Conservation (phyloP, 2,329 filamentous ascomycete genomes). For the Neopestalotiopsis sp. region DNA sequence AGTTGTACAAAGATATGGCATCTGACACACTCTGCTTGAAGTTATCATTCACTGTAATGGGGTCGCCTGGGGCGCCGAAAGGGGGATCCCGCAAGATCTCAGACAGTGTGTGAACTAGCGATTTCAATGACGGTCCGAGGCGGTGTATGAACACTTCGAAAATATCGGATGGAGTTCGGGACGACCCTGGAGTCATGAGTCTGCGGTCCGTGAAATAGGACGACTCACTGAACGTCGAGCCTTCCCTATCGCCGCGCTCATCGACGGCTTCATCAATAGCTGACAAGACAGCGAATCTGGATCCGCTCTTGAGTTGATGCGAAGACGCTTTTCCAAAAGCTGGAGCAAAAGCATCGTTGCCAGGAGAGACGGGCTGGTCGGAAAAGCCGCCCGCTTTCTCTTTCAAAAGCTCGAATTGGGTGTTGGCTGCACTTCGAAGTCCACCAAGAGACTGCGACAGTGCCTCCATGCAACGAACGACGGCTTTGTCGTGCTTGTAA, state of each 20-base stretch:
- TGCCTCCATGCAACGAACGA: slow-evolving; percentile 84
- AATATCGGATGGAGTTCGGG: slow-evolving; percentile 77
- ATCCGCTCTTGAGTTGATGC: slow-evolving; percentile 41
- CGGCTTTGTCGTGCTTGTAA: slow-evolving; percentile 77
- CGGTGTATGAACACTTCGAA: slow-evolving; percentile 90
- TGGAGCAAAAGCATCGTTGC: slow-evolving; percentile 32
- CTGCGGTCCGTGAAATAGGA: slow-evolving; percentile 15
- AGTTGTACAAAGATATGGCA: slow-evolving; percentile 80
- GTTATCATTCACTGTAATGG: slow-evolving; percentile 78
- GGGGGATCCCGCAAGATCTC: slow-evolving; percentile 88
- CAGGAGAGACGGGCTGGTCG: slow-evolving; percentile 37
- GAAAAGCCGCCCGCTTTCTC: slow-evolving; percentile 54
- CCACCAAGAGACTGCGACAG: slow-evolving; percentile 90
- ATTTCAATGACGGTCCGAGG: slow-evolving; percentile 94
- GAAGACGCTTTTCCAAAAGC: slow-evolving; percentile 29
- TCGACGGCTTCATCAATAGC: slow-evolving; percentile 69
- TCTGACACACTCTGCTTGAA: slow-evolving; percentile 81
- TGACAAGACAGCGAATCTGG: slow-evolving; percentile 53
- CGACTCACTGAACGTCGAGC: slow-evolving; percentile 29
- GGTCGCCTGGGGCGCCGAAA: slow-evolving; percentile 72
- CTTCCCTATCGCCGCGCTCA: slow-evolving; percentile 57
- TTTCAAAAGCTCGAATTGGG: slow-evolving; percentile 84
- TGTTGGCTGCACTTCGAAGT: slow-evolving; percentile 84
- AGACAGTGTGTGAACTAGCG: slow-evolving; percentile 87
- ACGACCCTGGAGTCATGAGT: slow-evolving; percentile 33